Conservation (phyloP, 2,329 filamentous ascomycete genomes). For the Rutstroemia sp. region DNA sequence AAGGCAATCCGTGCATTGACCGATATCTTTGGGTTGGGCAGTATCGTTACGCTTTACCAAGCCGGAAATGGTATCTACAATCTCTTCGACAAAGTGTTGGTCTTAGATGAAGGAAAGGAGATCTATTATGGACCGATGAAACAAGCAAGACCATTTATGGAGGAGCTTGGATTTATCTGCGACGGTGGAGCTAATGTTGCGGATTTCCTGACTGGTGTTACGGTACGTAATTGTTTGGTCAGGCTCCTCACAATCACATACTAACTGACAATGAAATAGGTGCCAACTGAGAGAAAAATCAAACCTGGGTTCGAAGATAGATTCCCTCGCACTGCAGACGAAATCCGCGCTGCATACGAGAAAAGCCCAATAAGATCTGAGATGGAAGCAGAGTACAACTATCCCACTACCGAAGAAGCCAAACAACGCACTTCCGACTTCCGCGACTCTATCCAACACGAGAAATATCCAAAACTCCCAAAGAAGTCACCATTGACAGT, state of each 20-base stretch:
- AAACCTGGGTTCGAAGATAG: constrained; percentile 32
- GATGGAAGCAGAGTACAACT: constrained; percentile 51
- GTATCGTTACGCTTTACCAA: constrained; percentile 61
- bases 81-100: constrained; percentile 62
- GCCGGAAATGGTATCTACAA: constrained; percentile 64
- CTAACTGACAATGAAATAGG: neutral
- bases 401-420: constrained; percentile 43
- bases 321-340: constrained; percentile 39
- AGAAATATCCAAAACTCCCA: constrained; percentile 48
- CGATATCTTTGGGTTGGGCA: constrained; percentile 50
- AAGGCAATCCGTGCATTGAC: constrained; percentile 58
- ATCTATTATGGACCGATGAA: constrained; percentile 56
- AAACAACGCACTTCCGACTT: constrained; percentile 42
- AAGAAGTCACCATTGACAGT: constrained; percentile 49
- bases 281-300: constrained; percentile 57
- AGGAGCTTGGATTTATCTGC: constrained; percentile 55
- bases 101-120: constrained; percentile 58
- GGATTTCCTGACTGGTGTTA: constrained; percentile 55
- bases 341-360: constrained; percentile 43
- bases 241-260: neutral
- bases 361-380: constrained; percentile 40
- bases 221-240: constrained; percentile 9
- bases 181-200: constrained; percentile 54
- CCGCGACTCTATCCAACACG: constrained; percentile 40
- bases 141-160: constrained; percentile 57